Evolutionary conservation across 768 basidiomycete genomes (phyloP).

Genomic region (Calocybe cyanea): DNA sequence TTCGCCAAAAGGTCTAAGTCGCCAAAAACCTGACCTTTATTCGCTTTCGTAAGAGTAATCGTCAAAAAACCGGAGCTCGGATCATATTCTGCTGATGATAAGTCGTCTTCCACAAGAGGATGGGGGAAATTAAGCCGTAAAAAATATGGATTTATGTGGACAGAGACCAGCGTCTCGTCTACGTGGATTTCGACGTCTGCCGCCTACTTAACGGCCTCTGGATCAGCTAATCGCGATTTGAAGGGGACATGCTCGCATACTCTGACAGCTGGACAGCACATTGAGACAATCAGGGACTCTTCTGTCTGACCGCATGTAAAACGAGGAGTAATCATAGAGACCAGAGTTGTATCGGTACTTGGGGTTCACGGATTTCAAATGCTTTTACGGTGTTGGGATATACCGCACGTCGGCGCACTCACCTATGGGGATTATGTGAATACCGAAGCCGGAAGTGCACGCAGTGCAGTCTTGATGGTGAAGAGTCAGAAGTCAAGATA

Average conservation of each 20-base stretch:
- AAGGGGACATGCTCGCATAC: conserved; percentile 33
- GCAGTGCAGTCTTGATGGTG: conserved; percentile 3
- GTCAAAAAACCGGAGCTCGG: conserved; percentile 75
- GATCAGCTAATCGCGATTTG: conserved; percentile 10
- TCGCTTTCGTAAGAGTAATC: conserved; percentile 67
- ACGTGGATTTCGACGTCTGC: conserved; percentile 78
- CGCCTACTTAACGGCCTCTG: conserved; percentile 52
- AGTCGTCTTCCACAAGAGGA: conserved; percentile 62
- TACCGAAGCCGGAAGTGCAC: too few species aligned
- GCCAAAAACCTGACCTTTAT: conserved; percentile 61
- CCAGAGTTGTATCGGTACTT: too few species aligned
- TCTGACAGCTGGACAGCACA: conserved; percentile 72
- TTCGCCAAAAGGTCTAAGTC: conserved; percentile 80
- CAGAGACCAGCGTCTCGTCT: conserved; percentile 62
- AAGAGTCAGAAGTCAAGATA: conserved; percentile 1
- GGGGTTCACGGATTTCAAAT: too few species aligned
- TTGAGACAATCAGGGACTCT: conserved; percentile 48
- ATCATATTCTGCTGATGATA: conserved; percentile 71
- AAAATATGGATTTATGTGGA: conserved; percentile 84
- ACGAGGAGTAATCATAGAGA: conserved; percentile 68
- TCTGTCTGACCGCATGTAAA: conserved; percentile 68
- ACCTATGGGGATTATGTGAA: too few species aligned
- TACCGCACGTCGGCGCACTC: too few species aligned
- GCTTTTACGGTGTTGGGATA: too few species aligned
- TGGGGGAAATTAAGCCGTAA: conserved; percentile 76